Base-by-base conservation (phyloP, 805 yeast species). In the Cyberlindnera mycetangii region DNA sequence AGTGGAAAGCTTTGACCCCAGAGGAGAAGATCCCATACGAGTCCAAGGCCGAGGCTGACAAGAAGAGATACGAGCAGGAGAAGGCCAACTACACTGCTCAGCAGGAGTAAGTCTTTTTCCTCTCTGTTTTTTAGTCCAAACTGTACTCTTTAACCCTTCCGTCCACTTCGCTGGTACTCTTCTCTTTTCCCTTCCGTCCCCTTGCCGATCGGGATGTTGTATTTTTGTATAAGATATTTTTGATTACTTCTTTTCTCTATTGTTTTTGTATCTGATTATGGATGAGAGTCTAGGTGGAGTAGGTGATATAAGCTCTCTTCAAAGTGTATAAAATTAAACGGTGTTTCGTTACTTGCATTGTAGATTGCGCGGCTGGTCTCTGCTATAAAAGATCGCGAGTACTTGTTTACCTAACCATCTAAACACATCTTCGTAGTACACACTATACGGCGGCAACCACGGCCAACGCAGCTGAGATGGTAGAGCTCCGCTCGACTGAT, bases 51-150 rank as follows among this genome's bases (percentile, higher is more conserved):
- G 93, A 82, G 55, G 84, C 86, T 58, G 99, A 93, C 76, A 93
- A 93, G 81, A 88, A 90, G 78, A 86, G 99, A 75, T 93, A 93
- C 71, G 97, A 92, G 74, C 80, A 85, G 61, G 95, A 89, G 74
- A 92, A 92, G 79, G 95, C 92, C 58, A 89, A 83, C 63, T 88
- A 87, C 65, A 42, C 34, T 17, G 53, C 60, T 38, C 39, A 41
- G 33, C 50, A 44, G 32, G 50, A 49, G 48, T 45, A 45, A 42
- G 28, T 7, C 14, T 25, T n/a, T n/a, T n/a, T 10, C 12, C 14
- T 11, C 14, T 25, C 28, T 25, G 14, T 25, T 7, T 25, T 5
- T n/a, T 22, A 22, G 25, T 22, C 25, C 10, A 10, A 22, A 7
- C 10, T 8, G 25, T n/a, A n/a, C n/a, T n/a, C n/a, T n/a, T n/a